Percentiles rank a stretch among this genome's conserved stretches.
Evolutionary conservation across 139 green algal genomes (phyloP).

Genomic region (Chara braunii): DNA sequence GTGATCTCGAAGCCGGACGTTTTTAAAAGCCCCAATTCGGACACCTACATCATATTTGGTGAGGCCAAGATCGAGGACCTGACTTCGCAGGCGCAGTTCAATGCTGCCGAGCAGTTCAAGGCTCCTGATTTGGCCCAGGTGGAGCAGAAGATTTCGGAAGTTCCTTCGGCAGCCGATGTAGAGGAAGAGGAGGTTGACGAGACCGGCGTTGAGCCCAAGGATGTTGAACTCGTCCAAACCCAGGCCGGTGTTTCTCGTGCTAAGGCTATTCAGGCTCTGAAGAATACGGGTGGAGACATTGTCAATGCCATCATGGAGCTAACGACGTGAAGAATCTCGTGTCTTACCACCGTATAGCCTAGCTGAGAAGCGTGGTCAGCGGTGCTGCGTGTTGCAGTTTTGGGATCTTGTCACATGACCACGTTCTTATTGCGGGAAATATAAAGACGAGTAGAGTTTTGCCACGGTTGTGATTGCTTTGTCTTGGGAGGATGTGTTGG

Average conservation of each 20-base stretch:
- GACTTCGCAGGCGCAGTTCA: constrained; percentile 64
- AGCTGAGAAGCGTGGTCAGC: no score
- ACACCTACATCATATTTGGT: constrained; percentile 99
- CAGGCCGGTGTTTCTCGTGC: constrained; percentile 76
- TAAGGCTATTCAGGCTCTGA: constrained; percentile 90
- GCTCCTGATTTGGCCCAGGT: constrained; percentile 19
- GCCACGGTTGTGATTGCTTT: no score
- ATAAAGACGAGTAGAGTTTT: no score
- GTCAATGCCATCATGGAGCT: constrained; percentile 96
- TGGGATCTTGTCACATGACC: no score
- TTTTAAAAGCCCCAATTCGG: constrained; percentile 88
- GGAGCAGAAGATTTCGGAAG: neutral
- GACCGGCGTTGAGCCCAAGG: constrained; percentile 89
- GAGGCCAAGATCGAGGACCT: constrained; percentile 99
- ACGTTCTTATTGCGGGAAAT: no score
- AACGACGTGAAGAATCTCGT: no score
- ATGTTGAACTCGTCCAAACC: constrained; percentile 99
- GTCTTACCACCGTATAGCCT: no score
- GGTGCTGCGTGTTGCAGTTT: no score
- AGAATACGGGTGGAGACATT: constrained; percentile 85
- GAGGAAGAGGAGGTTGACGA: constrained; percentile 87
- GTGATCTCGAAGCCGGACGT: constrained; percentile 94
- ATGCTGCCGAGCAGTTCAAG: constrained; percentile 80
- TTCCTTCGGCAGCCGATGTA: constrained; percentile 47
- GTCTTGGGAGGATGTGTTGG: no score